Evolutionary conservation across 352 stramenopile genomes (phyloP), one percentile per base, ranked within the genome.

Genomic region (Globisporangium emineosum): DNA sequence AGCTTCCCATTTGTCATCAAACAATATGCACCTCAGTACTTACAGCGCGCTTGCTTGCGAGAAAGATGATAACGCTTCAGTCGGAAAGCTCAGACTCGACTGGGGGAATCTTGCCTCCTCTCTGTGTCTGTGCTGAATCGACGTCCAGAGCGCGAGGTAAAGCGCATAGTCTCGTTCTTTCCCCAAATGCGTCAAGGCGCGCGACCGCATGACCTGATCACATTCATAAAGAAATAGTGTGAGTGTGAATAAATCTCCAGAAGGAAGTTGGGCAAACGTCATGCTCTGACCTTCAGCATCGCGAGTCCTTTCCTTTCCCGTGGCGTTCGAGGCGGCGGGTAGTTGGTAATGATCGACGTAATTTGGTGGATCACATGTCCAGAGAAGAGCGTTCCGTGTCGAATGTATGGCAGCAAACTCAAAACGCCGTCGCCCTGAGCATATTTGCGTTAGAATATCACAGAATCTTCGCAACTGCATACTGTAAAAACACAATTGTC

Each of bases 361-460:
- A 91, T 76, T 43, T 75, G 71, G 27, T 72, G 68, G 29, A 93
- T 56, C 35, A 91, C 74, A 29, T 81, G 72, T 6, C 80, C 79
- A 54, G 72, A 71, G 56, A 83, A 93, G 0, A 93, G 57, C 29
- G 79, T 76, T 0, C 83, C 81, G 21, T 93, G 83, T 0, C 83
- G 83, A 68, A 93, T 79, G 67, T 85, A 90, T 40, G 83, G 83
- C n/a, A 91, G 54, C n/a, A 93, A 37, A 69, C 81, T 91, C 62
- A 90, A 40, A 5, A 93, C 72, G 29, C 83, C 83, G 35, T 77
- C 75, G 27, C 83, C 83, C 47, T 79, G 35, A 35, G 49, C 49
- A 35, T 35, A 7, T 25, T 4, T 17, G 25, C 13, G 6, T 25
- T 53, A 35, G 65, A n/a, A 49, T 15, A n/a, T 30, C 30, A 17